Conservation (phyloP, 306 rosid genomes). For the Castanopsis chinensis region DNA sequence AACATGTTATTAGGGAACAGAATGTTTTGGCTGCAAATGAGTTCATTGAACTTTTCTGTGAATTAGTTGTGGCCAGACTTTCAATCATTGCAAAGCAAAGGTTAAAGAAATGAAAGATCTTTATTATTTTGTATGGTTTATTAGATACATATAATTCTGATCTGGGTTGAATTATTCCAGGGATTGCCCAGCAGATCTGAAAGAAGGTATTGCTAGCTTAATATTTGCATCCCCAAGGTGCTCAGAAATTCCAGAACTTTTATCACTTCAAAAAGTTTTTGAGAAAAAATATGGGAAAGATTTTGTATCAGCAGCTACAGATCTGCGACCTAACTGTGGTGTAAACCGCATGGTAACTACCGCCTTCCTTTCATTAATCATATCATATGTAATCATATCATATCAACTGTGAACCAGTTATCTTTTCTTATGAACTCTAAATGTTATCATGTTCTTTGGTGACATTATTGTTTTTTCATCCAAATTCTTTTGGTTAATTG, state of each 20-base stretch:
- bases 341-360: constrained; percentile 78
- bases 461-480: neutral
- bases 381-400: neutral
- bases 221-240: constrained; percentile 94
- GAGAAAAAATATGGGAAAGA: constrained; percentile 95
- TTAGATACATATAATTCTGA: constrained; percentile 21
- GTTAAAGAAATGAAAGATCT: constrained; percentile 25
- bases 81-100: constrained; percentile 85
- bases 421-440: neutral
- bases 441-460: neutral
- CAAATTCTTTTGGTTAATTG: constrained; percentile 56
- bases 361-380: neutral
- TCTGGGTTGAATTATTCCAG: constrained; percentile 39
- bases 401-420: neutral
- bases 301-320: constrained; percentile 90
- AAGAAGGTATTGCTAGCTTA: constrained; percentile 91
- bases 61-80: constrained; percentile 76
- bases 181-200: constrained; percentile 93
- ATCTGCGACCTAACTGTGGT: constrained; percentile 82
- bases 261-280: constrained; percentile 60
- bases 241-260: constrained; percentile 91
- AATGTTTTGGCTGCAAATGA: constrained; percentile 92
- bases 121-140: neutral
- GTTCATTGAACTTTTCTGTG: constrained; percentile 91
- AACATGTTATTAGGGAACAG: constrained; percentile 96